phyloP scores from a whole-genome alignment of 768 basidiomycete genomes.

The Collybia mongolica region DNA sequence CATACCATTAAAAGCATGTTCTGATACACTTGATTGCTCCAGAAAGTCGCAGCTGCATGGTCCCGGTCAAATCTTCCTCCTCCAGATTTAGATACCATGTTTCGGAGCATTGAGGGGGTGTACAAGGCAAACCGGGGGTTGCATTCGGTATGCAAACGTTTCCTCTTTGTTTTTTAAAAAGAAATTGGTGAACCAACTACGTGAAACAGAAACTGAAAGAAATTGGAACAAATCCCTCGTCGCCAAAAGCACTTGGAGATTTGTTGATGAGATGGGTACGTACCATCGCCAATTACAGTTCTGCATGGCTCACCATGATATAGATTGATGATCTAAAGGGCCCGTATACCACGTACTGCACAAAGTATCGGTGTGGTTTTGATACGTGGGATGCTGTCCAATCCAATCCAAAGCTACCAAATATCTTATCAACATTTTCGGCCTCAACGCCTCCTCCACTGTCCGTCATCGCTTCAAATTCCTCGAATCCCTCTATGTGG shows the following conservation, averaged over 20 bases:
- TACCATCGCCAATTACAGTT: slow-evolving; percentile 10
- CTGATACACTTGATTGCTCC: slow-evolving; percentile 7
- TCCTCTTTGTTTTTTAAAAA: slow-evolving; percentile 1
- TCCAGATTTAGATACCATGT: slow-evolving; percentile 88
- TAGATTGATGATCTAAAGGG: slow-evolving; percentile 91
- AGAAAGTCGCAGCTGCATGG: slow-evolving; percentile 99
- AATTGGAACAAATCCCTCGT: slow-evolving; percentile 88
- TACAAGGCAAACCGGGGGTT: slow-evolving; percentile 90
- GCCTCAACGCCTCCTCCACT: slow-evolving; percentile 56
- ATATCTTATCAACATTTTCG: slow-evolving; percentile 71
- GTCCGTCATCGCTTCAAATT: slow-evolving; percentile 31
- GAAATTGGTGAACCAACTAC: too few relatives aligned
- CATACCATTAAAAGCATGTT: too few relatives aligned
- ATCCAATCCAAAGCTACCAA: slow-evolving; percentile 67
- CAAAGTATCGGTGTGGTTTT: slow-evolving; percentile 72
- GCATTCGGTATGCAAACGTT: slow-evolving; percentile 49
- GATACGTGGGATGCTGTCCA: slow-evolving; percentile 82
- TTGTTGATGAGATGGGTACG: slow-evolving; percentile 96
- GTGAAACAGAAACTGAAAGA: slow-evolving; percentile 81
- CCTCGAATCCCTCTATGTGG: slow-evolving; percentile 52
- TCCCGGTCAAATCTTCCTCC: slow-evolving; percentile 94
- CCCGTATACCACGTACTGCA: slow-evolving; percentile 82
- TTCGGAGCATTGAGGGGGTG: slow-evolving; percentile 87
- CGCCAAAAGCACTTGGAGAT: slow-evolving; percentile 92
- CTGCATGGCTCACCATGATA: slow-evolving; percentile 12